These are phyloP conservation scores for Camellia oleifera DNA, from an alignment of 179 eudicot genomes.

Conservation along the genomic window DNA sequence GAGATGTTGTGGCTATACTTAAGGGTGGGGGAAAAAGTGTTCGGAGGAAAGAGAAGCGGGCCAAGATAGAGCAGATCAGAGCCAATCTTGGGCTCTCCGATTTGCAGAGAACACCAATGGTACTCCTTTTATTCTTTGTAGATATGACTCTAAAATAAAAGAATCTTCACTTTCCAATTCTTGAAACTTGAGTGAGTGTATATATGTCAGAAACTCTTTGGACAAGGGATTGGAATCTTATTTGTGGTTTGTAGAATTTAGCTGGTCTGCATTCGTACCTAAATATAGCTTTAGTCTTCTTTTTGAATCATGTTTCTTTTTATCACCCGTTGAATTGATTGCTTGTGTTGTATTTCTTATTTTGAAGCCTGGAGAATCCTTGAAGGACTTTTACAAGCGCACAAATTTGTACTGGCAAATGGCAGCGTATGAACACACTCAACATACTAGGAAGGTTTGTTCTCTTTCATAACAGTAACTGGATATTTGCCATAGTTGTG, in stretches of 20 bases:
- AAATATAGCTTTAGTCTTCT: not conserved
- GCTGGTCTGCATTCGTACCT: not conserved
- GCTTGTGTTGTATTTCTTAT: conserved; percentile 16
- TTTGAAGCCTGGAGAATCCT: conserved; percentile 87
- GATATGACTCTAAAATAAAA: not conserved
- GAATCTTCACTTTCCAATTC: not conserved
- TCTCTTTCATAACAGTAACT: not conserved
- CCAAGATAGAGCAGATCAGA: conserved; percentile 89
- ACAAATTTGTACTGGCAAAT: conserved; percentile 97
- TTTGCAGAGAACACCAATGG: conserved; percentile 84
- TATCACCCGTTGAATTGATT: conserved; percentile 10
- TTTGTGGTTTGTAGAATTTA: not conserved
- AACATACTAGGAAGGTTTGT: conserved; percentile 92
- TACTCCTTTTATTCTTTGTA: conserved; percentile 30
- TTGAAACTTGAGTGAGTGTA: not conserved
- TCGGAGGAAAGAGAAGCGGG: conserved; percentile 91
- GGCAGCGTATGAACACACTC: conserved; percentile 99
- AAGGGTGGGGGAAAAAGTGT: conserved; percentile 78
- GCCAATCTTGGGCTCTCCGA: conserved; percentile 98
- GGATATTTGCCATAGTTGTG: not conserved
- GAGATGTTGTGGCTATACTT: conserved; percentile 85
- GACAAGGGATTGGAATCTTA: not conserved
- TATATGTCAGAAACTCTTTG: not conserved
- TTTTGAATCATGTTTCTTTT: not conserved
- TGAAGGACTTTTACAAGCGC: conserved; percentile 90